Base-by-base conservation (phyloP, 2,329 filamentous ascomycete genomes). In the Podosphaera aphanis region DNA sequence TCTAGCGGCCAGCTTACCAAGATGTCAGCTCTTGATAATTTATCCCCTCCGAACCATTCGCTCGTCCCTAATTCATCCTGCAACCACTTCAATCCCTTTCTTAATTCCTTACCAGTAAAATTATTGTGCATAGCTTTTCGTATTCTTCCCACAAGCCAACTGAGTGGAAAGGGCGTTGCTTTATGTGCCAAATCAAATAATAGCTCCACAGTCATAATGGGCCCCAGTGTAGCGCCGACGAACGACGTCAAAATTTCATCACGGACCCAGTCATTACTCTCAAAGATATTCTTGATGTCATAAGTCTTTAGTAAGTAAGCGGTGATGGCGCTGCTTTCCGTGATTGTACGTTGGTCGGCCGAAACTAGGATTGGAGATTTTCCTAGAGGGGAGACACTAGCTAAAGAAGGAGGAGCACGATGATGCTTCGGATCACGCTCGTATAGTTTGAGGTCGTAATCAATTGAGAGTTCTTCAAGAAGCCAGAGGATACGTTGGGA, bases 361-460 rank as follows among this genome's bases (percentile, higher is more conserved):
- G 57, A 57, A 36, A 57, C 51, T 52, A 94, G 64, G 39, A 84
- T 64, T 0, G 86, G 86, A 1, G 83, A 83, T 59, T 92, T 93
- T 52, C 86, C 86, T 2, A 93, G 68, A 0, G 82, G 80, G 56
- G 92, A 83, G 23, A 92, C 64, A 2, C 79, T 74, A 18, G 44
- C 21, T 39, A 93, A 69, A 56, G 81, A 78, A 0, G 74, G 65
- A 1, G 83, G 83, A 0, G 85, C 85, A 13, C 79, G 66, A 56
- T 66, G 70, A 48, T 77, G 69, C 48, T 65, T 56, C 50, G 62
- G 63, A 50, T 66, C 59, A 45, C 86, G 78, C 10, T 37, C 21
- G 60, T 82, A 82, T 66, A 79, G 92, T 27, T 77, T 74, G 49
- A 93, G 63, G 50, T 84, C 73, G 62, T 92, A 93, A 35, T 78